These are phyloP conservation scores for Leccinum variabile DNA, from an alignment of 1,284 basidiomycete species.

Conservation along the genomic window DNA sequence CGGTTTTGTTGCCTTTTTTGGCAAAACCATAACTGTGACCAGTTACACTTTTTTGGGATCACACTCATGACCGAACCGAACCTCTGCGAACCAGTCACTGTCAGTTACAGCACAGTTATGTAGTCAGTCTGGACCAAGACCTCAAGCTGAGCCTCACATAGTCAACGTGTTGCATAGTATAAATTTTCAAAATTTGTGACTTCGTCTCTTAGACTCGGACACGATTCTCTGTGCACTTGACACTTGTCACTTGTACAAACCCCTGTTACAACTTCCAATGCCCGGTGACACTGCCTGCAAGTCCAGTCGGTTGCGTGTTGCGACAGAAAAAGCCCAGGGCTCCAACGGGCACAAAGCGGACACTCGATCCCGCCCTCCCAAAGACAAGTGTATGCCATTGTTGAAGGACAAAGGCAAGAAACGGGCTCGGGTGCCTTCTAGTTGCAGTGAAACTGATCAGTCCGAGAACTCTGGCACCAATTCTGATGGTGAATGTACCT, in stretches of 20 bases:
- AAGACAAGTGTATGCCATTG: background rate
- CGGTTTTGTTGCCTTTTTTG: background rate
- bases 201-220: background rate
- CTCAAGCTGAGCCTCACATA: background rate
- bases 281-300: background rate
- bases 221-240: background rate
- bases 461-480: background rate
- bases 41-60: background rate
- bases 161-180: background rate
- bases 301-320: background rate
- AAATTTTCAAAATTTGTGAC: background rate
- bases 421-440: background rate
- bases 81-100: background rate
- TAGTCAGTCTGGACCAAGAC: background rate
- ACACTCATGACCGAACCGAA: background rate
- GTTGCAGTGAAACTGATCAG: background rate
- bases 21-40: background rate
- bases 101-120: background rate
- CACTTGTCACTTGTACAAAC: background rate
- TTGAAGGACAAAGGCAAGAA: conserved; percentile 1
- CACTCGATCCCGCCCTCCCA: background rate
- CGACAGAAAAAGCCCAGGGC: background rate
- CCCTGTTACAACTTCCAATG: background rate
- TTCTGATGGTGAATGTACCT: background rate
- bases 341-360: background rate